Conservation (phyloP, 495 filamentous ascomycete species). For the Neurospora pannonica region DNA sequence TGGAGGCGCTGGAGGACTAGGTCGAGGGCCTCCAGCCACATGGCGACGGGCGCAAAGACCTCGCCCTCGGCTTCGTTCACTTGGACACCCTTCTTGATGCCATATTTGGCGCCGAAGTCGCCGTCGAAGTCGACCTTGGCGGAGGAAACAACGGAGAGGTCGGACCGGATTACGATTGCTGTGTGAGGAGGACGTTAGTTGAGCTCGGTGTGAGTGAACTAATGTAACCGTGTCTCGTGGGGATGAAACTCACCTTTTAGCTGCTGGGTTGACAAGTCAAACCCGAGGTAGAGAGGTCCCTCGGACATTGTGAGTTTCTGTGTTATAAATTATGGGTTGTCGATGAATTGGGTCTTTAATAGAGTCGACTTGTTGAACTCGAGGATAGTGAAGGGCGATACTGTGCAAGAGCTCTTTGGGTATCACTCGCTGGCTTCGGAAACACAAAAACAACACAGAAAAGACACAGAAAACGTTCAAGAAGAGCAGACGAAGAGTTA, state of each 20-base stretch:
- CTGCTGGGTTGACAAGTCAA: constrained; percentile 95
- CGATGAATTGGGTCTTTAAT: not conserved
- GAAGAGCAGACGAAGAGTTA: not conserved
- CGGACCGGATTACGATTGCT: constrained; percentile 72
- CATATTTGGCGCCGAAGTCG: constrained; percentile 69
- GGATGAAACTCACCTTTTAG: constrained; percentile 59
- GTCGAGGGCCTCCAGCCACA: constrained; percentile 92
- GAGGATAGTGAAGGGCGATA: not conserved
- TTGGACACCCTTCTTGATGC: constrained; percentile 78
- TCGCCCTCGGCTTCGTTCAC: constrained; percentile 72
- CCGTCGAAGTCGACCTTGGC: constrained; percentile 67
- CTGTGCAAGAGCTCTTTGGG: not conserved
- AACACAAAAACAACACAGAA: not conserved
- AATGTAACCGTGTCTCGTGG: not conserved
- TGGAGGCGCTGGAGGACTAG: constrained; percentile 66
- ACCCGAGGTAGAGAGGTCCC: constrained; percentile 73
- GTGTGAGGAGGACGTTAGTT: not conserved
- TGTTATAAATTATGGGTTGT: not conserved
- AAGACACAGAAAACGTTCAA: not conserved
- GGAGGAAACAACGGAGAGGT: constrained; percentile 65
- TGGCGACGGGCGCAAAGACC: constrained; percentile 82
- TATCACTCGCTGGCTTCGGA: not conserved
- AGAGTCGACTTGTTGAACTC: not conserved
- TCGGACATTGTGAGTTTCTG: constrained; percentile 27
- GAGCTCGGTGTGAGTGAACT: not conserved